A percentile compares a stretch with the other conserved stretches of the same genome.
These are phyloP conservation scores for Atalantia buxifolia DNA, from an alignment of 345 rosid genomes.

Conservation along the genomic window DNA sequence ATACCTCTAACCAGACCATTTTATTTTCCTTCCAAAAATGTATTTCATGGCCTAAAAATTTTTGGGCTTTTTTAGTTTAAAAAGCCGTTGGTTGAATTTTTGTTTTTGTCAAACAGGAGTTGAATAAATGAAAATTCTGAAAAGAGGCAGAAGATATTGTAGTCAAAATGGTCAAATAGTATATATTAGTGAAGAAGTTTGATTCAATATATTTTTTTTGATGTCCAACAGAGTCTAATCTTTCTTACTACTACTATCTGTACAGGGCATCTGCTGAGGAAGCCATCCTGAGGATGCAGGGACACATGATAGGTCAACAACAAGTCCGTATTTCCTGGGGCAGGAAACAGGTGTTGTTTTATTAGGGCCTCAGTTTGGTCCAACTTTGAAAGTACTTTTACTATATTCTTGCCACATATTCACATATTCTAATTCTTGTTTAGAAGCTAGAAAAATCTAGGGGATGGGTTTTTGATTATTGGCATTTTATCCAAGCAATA, in stretches of 20 bases:
- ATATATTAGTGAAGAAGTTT: constrained; percentile 2
- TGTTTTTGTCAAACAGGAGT: constrained; percentile 13
- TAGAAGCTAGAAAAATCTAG: constrained; percentile 1
- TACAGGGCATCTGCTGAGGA: constrained; percentile 90
- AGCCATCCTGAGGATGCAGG: constrained; percentile 87
- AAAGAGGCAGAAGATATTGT: constrained; percentile 13
- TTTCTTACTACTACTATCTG: background rate
- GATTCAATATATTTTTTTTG: background rate
- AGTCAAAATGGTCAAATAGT: background rate
- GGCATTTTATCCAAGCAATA: background rate
- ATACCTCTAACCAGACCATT: background rate
- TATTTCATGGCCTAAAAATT: background rate
- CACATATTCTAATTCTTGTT: background rate
- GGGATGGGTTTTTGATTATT: background rate
- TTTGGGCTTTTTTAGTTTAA: background rate
- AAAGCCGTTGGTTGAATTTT: constrained; percentile 6
- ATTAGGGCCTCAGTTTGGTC: background rate
- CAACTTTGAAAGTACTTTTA: constrained; percentile 3
- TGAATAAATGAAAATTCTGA: constrained; percentile 6
- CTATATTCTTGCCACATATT: background rate
- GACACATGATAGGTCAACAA: constrained; percentile 88
- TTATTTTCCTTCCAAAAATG: background rate
- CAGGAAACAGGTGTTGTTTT: constrained; percentile 65
- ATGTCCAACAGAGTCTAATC: background rate
- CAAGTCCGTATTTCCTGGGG: constrained; percentile 82